A percentile compares a stretch with the other conserved stretches of the same genome.
phyloP scores from a whole-genome alignment of 495 filamentous ascomycete genomes.

The Lasiosphaeriaceae sp. region DNA sequence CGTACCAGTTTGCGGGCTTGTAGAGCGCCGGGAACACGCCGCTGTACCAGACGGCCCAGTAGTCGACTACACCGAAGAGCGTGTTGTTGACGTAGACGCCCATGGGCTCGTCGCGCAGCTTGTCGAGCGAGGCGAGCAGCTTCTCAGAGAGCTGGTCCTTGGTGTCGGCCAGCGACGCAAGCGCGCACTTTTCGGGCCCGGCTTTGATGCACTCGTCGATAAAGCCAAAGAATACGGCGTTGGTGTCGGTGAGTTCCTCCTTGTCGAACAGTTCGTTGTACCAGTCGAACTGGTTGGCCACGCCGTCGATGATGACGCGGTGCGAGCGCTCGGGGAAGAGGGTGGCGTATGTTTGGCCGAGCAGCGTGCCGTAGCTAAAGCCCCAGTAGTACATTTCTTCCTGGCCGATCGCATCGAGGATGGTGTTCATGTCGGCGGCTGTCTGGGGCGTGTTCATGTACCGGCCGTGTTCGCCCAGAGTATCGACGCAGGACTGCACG shows the following conservation, averaged over 20 bases:
- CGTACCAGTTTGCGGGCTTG: slow-evolving; percentile 31
- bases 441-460: slow-evolving; percentile 48
- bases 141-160: slow-evolving; percentile 27
- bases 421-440: slow-evolving; percentile 48
- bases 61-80: slow-evolving; percentile 34
- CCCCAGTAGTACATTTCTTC: slow-evolving; percentile 56
- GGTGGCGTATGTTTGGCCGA: slow-evolving; percentile 53
- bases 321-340: slow-evolving; percentile 40
- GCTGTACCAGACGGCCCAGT: slow-evolving; percentile 29
- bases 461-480: slow-evolving; percentile 34
- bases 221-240: slow-evolving; percentile 38
- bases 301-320: slow-evolving; percentile 42
- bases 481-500: slow-evolving; percentile 37
- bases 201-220: slow-evolving; percentile 43
- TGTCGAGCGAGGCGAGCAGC: slow-evolving; percentile 22
- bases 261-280: slow-evolving; percentile 25
- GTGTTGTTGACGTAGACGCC: slow-evolving; percentile 40
- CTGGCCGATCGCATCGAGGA: slow-evolving; percentile 43
- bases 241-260: slow-evolving; percentile 32
- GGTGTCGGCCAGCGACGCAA: slow-evolving; percentile 27
- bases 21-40: slow-evolving; percentile 38
- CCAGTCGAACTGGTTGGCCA: slow-evolving; percentile 38
- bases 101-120: slow-evolving; percentile 31
- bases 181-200: slow-evolving; percentile 25
- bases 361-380: slow-evolving; percentile 59